Evolutionary conservation across 2,329 filamentous ascomycete species (phyloP).

Genomic region (Diaporthe sp.): DNA sequence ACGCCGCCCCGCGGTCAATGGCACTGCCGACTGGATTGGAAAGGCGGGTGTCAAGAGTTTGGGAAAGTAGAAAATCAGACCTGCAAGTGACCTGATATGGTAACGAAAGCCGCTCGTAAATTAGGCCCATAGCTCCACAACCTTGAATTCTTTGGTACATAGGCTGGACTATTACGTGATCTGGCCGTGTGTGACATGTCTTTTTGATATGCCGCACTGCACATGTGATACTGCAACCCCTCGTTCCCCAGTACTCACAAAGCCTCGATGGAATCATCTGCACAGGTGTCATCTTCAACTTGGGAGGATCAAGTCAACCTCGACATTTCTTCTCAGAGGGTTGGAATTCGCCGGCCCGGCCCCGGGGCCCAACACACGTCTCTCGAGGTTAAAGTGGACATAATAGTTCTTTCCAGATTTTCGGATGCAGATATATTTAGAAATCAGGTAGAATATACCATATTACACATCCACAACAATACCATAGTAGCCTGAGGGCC

Average conservation of each 20-base stretch:
- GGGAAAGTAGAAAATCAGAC: not conserved
- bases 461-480: no score
- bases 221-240: no score
- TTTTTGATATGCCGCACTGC: not conserved
- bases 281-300: not conserved
- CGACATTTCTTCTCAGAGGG: not conserved
- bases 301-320: not conserved
- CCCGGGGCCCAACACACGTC: not conserved
- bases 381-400: not conserved
- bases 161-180: not conserved
- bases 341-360: not conserved
- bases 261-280: not conserved
- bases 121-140: not conserved
- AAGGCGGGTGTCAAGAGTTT: not conserved
- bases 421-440: not conserved
- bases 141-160: not conserved
- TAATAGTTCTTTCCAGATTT: no score
- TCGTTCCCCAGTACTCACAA: not conserved
- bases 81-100: not conserved
- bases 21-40: not conserved
- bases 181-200: not conserved
- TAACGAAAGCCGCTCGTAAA: not conserved
- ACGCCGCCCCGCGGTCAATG: constrained; percentile 43
- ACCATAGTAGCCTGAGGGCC: not conserved
- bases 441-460: no score